Conservation (phyloP, 2,329 filamentous ascomycete genomes). For the Paecilomyces fulvus region DNA sequence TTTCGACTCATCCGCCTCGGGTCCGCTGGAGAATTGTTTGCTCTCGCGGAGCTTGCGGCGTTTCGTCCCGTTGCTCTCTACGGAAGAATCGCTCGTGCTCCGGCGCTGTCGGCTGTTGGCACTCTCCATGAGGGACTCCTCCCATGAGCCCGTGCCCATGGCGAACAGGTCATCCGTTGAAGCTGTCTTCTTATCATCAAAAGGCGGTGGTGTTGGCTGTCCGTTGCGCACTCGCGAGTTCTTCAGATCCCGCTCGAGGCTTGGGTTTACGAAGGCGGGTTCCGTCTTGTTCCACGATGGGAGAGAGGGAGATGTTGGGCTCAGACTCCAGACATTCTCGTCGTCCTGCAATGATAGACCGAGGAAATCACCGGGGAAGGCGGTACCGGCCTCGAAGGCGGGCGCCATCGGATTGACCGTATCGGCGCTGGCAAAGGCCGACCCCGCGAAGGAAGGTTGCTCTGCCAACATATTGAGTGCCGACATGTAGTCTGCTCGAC, state of each 20-base stretch:
- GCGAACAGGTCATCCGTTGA: neutral
- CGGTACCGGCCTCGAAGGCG: slow-evolving; percentile 9
- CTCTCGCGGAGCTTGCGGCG: slow-evolving; percentile 11
- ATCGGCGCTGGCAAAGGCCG: slow-evolving; percentile 9
- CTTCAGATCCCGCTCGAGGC: slow-evolving; percentile 23
- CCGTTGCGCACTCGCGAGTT: slow-evolving; percentile 30
- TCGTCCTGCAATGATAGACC: slow-evolving; percentile 21
- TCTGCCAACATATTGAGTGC: slow-evolving; percentile 14
- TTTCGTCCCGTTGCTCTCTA: slow-evolving; percentile 10
- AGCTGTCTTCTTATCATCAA: slow-evolving; percentile 16
- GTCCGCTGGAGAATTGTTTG: slow-evolving; percentile 14
- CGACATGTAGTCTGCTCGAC: slow-evolving; percentile 7
- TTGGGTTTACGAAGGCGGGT: slow-evolving; percentile 15
- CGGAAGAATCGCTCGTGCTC: slow-evolving; percentile 9
- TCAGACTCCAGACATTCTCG: slow-evolving; percentile 23
- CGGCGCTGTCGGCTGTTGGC: neutral
- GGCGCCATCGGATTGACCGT: slow-evolving; percentile 8
- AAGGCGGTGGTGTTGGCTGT: slow-evolving; percentile 29
- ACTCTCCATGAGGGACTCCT: neutral
- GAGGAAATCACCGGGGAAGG: slow-evolving; percentile 21
- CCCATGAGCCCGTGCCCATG: slow-evolving; percentile 4
- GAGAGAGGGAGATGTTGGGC: slow-evolving; percentile 19
- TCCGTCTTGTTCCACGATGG: slow-evolving; percentile 20
- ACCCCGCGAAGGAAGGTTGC: slow-evolving; percentile 9
- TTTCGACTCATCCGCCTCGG: slow-evolving; percentile 13